Conservation (phyloP, 108 stramenopile species). For the Aureococcus anophagefferens region DNA sequence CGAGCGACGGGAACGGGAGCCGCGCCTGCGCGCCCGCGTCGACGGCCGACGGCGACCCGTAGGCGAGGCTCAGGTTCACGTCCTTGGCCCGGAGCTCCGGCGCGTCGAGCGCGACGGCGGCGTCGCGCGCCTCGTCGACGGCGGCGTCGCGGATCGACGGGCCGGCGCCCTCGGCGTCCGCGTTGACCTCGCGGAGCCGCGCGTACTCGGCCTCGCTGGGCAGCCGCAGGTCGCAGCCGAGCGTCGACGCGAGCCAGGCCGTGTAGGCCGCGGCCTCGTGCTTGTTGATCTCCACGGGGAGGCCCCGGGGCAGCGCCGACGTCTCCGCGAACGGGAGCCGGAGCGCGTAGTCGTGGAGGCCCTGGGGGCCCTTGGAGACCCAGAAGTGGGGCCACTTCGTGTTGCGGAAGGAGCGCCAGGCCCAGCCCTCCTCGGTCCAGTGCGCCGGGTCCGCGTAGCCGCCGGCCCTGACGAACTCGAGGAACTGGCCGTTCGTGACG, state of each 20-base stretch:
- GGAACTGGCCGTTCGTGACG: constrained; percentile 86
- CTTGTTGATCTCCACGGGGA: constrained; percentile 88
- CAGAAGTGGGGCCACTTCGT: constrained; percentile 86
- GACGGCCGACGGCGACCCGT: constrained; percentile 69
- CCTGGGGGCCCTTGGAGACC: constrained; percentile 67
- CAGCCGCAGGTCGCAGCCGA: constrained; percentile 42
- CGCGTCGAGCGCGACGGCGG: constrained; percentile 38
- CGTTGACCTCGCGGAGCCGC: constrained; percentile 54
- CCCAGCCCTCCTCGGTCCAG: constrained; percentile 89
- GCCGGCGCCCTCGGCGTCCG: too few species aligned
- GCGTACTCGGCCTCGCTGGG: constrained; percentile 85
- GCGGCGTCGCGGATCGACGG: constrained; percentile 42
- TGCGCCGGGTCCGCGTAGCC: constrained; percentile 65
- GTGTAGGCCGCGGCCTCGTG: constrained; percentile 86
- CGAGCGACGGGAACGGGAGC: constrained; percentile 48
- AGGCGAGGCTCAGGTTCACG: constrained; percentile 68
- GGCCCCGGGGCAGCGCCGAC: constrained; percentile 71
- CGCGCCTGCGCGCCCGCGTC: constrained; percentile 36
- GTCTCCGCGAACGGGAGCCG: constrained; percentile 77
- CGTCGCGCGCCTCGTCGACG: constrained; percentile 59
- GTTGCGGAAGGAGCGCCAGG: constrained; percentile 77
- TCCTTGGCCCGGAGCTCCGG: constrained; percentile 20
- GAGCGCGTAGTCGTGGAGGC: constrained; percentile 70
- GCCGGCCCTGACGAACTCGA: constrained; percentile 79
- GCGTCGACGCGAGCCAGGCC: constrained; percentile 55